Evolutionary conservation across 441 rosid species (phyloP), one percentile per base, ranked within the genome.

Genomic region (Cnidoscolus chayamansa): DNA sequence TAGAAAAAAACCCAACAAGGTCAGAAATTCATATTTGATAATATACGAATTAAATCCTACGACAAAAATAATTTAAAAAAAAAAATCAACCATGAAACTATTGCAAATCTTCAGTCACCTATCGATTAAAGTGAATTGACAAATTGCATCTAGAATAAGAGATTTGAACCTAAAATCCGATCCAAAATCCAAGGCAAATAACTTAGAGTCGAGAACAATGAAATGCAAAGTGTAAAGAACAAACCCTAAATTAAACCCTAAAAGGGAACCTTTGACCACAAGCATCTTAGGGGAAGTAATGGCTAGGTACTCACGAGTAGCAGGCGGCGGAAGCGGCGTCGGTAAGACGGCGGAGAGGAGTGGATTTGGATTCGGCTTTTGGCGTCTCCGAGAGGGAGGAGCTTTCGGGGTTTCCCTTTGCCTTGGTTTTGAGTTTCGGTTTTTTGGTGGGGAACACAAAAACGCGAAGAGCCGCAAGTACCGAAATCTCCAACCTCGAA

Each of bases 281-380:
- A 63, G 16, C 50, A 40, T 37, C 48, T 55, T 62, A 43, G 62
- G 19, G 1, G 56, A 71, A 19, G 16, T 47, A 72, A 57, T 69
- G 62, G 37, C 10, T 13, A 31, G 12, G 55, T 12, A 30, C n/a
- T 67, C 49, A 62, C 74, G 53, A 17, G 31, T 45, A 49, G 32
- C 12, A 57, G 20, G 40, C 1, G 17, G 13, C 50, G 61, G 48
- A 57, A 63, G 19, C 65, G 65, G 49, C 63, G 73, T 62, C 54
- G 77, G 61, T 56, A 3, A 32, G 1, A 57, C 35, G 10, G 2
- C 9, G n/a, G 58, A 77, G 60, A 71, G 65, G 19, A 54, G 13
- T 4, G 31, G 67, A 74, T 74, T 74, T 49, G 45, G 72, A 5
- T 40, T 40, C 6, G 45, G 45, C 45, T 5, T 40, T 40, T 40